Conservation (phyloP, 768 basidiomycete genomes). For the Leccinum uliginosum region DNA sequence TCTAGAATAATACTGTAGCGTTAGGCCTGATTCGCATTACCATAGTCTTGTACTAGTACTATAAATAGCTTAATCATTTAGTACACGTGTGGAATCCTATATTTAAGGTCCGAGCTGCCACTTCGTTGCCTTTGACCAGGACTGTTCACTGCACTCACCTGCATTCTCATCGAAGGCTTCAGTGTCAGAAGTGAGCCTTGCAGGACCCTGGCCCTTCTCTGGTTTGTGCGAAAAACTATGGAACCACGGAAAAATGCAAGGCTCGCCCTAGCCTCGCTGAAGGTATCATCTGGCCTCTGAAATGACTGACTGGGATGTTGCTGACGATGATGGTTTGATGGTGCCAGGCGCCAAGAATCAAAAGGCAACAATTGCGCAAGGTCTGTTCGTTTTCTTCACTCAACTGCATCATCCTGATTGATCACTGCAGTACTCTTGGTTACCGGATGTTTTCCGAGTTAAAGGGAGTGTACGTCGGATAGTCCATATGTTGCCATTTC, state of each 20-base stretch:
- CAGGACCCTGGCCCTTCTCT: not conserved
- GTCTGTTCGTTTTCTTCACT: slow-evolving; percentile 22
- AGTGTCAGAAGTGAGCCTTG: not conserved
- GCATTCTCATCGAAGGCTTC: not conserved
- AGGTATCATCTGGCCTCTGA: slow-evolving; percentile 15
- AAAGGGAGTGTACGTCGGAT: slow-evolving; percentile 67
- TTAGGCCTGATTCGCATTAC: not conserved
- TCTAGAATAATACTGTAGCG: not conserved
- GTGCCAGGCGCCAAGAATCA: slow-evolving; percentile 40
- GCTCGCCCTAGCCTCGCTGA: slow-evolving; percentile 19
- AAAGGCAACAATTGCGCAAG: slow-evolving; percentile 51
- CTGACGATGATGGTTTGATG: not conserved
- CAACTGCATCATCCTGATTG: not conserved
- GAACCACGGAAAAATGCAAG: slow-evolving; percentile 18
- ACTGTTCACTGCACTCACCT: not conserved
- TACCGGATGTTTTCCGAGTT: slow-evolving; percentile 80
- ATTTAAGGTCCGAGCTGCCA: not conserved
- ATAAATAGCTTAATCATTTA: slow-evolving; percentile 2
- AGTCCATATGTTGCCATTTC: not conserved
- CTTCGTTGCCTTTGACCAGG: not conserved
- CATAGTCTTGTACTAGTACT: not conserved
- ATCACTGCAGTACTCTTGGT: slow-evolving; percentile 69
- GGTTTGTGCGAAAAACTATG: slow-evolving; percentile 16
- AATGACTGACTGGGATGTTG: not conserved
- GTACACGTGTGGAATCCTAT: not conserved